Percentiles rank a stretch among this genome's conserved stretches.
Conservation (phyloP, 129 eudicot species). For the Apium graveolens region DNA sequence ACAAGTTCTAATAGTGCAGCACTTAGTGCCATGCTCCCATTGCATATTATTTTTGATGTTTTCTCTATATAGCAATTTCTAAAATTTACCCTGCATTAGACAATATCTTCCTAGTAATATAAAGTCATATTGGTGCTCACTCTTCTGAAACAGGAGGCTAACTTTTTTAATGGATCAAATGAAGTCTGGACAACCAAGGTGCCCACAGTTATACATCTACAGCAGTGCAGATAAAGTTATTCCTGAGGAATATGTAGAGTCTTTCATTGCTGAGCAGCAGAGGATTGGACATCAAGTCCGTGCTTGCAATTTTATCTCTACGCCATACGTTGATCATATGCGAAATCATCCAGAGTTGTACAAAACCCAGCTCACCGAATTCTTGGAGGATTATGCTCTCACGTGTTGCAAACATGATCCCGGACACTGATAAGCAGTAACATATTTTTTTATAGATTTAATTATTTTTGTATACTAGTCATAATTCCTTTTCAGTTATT, state of each 20-base stretch:
- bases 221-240: constrained; percentile 92
- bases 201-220: constrained; percentile 90
- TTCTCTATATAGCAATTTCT: background rate
- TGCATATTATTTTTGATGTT: background rate
- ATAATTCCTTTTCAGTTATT: background rate
- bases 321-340: constrained; percentile 97
- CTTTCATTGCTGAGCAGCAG: constrained; percentile 69
- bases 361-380: constrained; percentile 68
- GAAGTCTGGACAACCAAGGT: constrained; percentile 64
- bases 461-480: background rate
- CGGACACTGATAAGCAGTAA: constrained; percentile 11
- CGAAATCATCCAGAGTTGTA: constrained; percentile 72
- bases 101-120: background rate
- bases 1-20: background rate
- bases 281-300: constrained; percentile 70
- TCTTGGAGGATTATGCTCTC: constrained; percentile 77
- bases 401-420: constrained; percentile 35
- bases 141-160: constrained; percentile 61
- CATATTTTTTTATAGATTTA: background rate
- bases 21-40: background rate
- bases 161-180: constrained; percentile 48
- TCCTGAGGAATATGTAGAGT: constrained; percentile 72
- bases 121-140: background rate
- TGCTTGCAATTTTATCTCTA: constrained; percentile 77
- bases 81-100: background rate